Conservation (phyloP, 2,329 filamentous ascomycete genomes). For the Ciborinia camelliae region DNA sequence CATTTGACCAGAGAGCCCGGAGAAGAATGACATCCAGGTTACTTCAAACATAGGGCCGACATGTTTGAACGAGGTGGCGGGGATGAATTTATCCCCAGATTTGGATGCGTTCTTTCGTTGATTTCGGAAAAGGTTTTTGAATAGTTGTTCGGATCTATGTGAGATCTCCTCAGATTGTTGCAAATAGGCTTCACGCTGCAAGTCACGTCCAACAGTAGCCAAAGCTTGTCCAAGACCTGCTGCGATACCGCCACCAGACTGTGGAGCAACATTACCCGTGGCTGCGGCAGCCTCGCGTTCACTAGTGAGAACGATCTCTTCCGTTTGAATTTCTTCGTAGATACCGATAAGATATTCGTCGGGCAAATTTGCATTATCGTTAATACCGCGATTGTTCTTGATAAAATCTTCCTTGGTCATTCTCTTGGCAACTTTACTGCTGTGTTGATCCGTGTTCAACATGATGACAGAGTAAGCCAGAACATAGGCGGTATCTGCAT, state of each 20-base stretch:
- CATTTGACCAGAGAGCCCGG: conserved; percentile 86
- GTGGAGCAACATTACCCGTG: conserved; percentile 57
- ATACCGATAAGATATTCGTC: conserved; percentile 87
- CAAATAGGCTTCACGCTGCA: conserved; percentile 88
- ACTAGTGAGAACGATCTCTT: conserved; percentile 92
- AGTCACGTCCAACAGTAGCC: conserved; percentile 84
- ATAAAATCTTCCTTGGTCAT: conserved; percentile 99
- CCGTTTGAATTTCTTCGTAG: conserved; percentile 84
- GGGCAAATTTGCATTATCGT: conserved; percentile 89
- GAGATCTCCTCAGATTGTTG: conserved; percentile 94
- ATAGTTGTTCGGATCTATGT: conserved; percentile 71
- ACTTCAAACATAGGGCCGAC: conserved; percentile 98
- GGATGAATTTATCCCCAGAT: conserved; percentile 71
- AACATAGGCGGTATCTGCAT: conserved; percentile 96
- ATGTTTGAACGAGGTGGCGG: conserved; percentile 89
- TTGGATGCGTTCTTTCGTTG: conserved; percentile 78
- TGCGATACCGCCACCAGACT: conserved; percentile 66
- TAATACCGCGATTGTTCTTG: conserved; percentile 98
- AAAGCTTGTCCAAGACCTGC: conserved; percentile 84
- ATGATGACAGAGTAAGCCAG: conserved; percentile 95
- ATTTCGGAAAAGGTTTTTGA: conserved; percentile 87
- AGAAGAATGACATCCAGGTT: conserved; percentile 99
- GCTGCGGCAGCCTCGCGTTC: conserved; percentile 88
- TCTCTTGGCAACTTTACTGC: conserved; percentile 72
- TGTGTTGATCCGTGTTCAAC: conserved; percentile 95